Base-by-base conservation (phyloP, 2,329 filamentous ascomycete species). In the Verticillium klebahnii region DNA sequence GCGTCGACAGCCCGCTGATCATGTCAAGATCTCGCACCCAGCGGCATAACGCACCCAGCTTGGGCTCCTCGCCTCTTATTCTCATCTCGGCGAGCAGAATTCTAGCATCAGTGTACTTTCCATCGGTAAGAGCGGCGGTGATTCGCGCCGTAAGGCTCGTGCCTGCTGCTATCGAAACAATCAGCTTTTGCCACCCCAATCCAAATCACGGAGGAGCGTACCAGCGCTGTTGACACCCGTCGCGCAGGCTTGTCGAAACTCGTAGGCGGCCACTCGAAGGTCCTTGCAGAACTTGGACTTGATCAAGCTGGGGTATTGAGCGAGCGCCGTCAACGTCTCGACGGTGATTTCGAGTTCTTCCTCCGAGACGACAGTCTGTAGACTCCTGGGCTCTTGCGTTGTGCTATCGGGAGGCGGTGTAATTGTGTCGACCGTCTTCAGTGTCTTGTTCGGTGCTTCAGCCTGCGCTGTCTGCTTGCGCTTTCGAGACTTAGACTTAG, bases 11-110 rank as follows among this genome's bases (percentile, higher is more conserved):
- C 1, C 87, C 87, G 66, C 85, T 89, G 58, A 90, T 84, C 29
- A 90, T 84, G 67, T 91, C 88, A 31, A 91, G 76, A 69, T 90
- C 88, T 62, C 89, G 82, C 5, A 91, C 88, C 89, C 89, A 91
- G 61, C 89, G 84, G 71, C 88, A 90, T 8, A 91, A 73, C 1
- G 88, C 87, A 23, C 89, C 89, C 0, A 91, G 75, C 66, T 89
- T 89, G 0, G 88, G 88, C 19, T 84, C 81, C 64, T 90, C 82
- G 3, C 79, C 77, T n/a, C 88, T 78, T 19, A 91, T 85, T 34
- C 83, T 80, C 88, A 91, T 91, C 75, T 91, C 88, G 0, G 88
- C 83, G 1, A 91, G 80, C 15, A 90, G 70, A 17, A 91, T 81
- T 59, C 81, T 81, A 5, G 88, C 87, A n/a, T 90, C 88, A 11